These are phyloP conservation scores for Cyberlindnera maclurae DNA, from an alignment of 805 yeast genomes.

Conservation along the genomic window DNA sequence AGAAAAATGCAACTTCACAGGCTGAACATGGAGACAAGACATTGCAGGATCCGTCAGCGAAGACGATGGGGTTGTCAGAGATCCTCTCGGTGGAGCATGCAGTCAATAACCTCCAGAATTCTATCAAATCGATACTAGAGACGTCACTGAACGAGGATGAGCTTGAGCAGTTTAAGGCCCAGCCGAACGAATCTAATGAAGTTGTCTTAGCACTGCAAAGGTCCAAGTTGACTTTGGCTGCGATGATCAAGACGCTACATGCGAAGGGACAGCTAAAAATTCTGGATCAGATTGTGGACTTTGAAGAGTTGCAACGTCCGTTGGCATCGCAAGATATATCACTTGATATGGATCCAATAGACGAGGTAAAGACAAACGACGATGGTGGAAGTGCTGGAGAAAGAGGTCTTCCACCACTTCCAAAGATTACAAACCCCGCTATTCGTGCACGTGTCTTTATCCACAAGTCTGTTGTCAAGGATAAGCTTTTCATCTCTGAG, in stretches of 20 bases:
- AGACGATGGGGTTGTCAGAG: conserved; percentile 16
- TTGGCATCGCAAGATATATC: conserved; percentile 1
- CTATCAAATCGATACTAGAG: conserved; percentile 41
- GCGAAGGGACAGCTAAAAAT: conserved; percentile 40
- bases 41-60: neutral
- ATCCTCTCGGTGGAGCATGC: conserved; percentile 42
- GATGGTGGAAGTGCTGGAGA: neutral
- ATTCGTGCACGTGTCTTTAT: conserved; percentile 68
- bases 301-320: conserved; percentile 20
- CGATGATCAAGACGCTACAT: conserved; percentile 50
- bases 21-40: too few relatives aligned
- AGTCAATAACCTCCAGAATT: conserved; percentile 42
- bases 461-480: conserved; percentile 68
- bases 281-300: conserved; percentile 47
- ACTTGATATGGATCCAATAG: conserved; percentile 21
- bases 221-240: conserved; percentile 51
- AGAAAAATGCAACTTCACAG: too few relatives aligned
- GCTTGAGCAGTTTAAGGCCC: conserved; percentile 25
- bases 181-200: conserved; percentile 28
- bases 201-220: conserved; percentile 44
- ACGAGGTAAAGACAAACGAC: neutral
- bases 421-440: conserved; percentile 51
- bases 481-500: conserved; percentile 47
- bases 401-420: conserved; percentile 56
- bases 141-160: conserved; percentile 49